Evolutionary conservation across 2,329 filamentous ascomycete genomes (phyloP), one percentile per base, ranked within the genome.

Genomic region (Emergomyces orientalis): DNA sequence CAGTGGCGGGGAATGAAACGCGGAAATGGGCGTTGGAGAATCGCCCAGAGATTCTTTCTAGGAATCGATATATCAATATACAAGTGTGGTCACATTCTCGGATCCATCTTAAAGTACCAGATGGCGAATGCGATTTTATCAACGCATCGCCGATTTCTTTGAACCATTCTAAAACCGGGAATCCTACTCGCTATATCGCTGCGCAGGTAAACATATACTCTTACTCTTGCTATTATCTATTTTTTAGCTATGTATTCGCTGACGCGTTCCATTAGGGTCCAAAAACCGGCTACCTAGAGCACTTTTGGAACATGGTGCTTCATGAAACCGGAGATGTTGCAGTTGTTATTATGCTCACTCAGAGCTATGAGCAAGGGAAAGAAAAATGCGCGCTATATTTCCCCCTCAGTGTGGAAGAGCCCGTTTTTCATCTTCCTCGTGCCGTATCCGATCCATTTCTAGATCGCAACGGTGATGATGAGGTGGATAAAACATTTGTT

Each of bases 271-370:
- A 43, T 25, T 72, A 87, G 78, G 94, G 94, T 0, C 94, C 94
- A 6, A 96, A 92, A 71, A 76, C 81, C 64, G 84, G 85, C 32
- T 90, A 89, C 19, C 82, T 88, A 62, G 85, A 87, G 67, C 91
- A 96, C 71, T 89, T 96, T 67, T 99, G 93, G 90, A 90, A 94
- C 71, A 99, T 99, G 94, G 81, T 97, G 43, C 89, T 90, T 73
- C 87, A 95, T 70, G 90, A 95, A 75, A 85, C 81, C n/a, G 76
- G 77, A 32, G 86, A 87, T 55, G 85, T 88, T 2, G 91, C 86
- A 1, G 90, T 97, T 63, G 88, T 97, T 61, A 87, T 97, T 63
- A 97, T 97, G 90, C 84, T 99, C 65, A 99, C 93, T 2, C 90
- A 91, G 72, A 93, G 91, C 32, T 82, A 89, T 71, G 93, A 97